Base-by-base conservation (phyloP, 306 rosid genomes). In the Neltuma alba region DNA sequence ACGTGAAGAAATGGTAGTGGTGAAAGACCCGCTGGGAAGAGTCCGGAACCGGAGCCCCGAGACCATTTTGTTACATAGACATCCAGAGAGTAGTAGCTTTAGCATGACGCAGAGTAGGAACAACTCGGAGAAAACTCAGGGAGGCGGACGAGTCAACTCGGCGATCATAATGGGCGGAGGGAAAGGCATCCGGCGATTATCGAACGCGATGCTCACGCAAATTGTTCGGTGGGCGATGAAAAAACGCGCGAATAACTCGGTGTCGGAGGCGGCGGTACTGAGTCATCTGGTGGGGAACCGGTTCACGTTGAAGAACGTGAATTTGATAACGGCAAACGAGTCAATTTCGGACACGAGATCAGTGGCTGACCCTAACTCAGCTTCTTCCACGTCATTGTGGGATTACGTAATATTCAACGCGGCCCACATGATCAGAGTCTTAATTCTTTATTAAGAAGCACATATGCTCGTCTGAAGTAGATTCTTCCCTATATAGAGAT, bases 401-500 rank as follows among this genome's bases (percentile, higher is more conserved):
- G 86, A 77, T 31, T 76, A 70, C 41, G 45, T 76, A 21, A 79
- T 91, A 52, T 95, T 64, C 89, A 78, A 79, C 91, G 90, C 4
- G 90, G 89, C 68, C 40, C 61, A 9, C 44, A 11, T 75, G 90
- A 86, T 76, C 44, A 80, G 31, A 94, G 89, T 2, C 62, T 90
- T 78, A 66, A 69, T 80, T 78, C 86, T 14, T 91, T 45, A 57
- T 92, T 81, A 87, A 75, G 88, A 89, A 54, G 77, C 80, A 75
- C 60, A 75, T 92, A 15, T 95, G 99, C 89, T 83, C 84, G 4
- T 86, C 82, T 62, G 87, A 76, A 41, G 69, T 84, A 8, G 97
- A 91, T 89, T 91, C 96, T 85, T 89, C 92, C 89, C 92, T 87
- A 20, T 95, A 95, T 84, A 89, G 81, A 54, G 92, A 92, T 84